A percentile compares a stretch with the other conserved stretches of the same genome.
Evolutionary conservation across 2,329 filamentous ascomycete genomes (phyloP).

Genomic region (Stachybotrys elegans): DNA sequence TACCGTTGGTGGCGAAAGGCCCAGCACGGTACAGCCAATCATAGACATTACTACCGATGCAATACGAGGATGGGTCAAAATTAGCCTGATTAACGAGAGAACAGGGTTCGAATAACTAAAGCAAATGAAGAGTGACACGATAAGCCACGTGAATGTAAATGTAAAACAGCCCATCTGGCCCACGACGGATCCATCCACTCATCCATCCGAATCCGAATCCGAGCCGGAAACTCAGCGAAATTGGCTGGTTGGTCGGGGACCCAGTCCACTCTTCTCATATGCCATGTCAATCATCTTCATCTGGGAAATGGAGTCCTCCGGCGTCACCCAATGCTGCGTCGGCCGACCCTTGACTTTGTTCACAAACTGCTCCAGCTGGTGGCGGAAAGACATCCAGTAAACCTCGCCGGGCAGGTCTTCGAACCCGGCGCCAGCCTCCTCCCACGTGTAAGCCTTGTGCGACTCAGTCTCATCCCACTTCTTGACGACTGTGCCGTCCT

Average conservation of each 20-base stretch:
- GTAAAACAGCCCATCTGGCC: no score
- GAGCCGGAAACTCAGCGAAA: no score
- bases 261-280: conserved; percentile 31
- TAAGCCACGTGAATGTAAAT: no score
- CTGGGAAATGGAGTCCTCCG: conserved; percentile 36
- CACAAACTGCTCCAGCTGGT: conserved; percentile 45
- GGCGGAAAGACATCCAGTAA: conserved; percentile 38
- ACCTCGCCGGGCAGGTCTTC: conserved; percentile 21
- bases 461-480: conserved; percentile 14
- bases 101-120: no score
- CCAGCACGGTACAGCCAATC: no score
- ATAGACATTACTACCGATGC: no score
- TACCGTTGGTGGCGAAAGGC: no score
- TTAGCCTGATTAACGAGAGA: no score
- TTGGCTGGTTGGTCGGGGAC: conserved; percentile 9
- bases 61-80: no score
- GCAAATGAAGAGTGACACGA: no score
- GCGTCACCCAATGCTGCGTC: conserved; percentile 32
- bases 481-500: conserved; percentile 14
- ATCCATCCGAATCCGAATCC: no score
- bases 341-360: conserved; percentile 34
- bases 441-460: conserved; percentile 29
- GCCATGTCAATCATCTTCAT: conserved; percentile 42
- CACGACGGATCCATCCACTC: no score
- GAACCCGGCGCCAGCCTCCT: conserved; percentile 20